A percentile compares a stretch with the other conserved stretches of the same genome.
These are phyloP conservation scores for Monascus purpureus DNA, from an alignment of 495 filamentous ascomycete species.

Conservation along the genomic window DNA sequence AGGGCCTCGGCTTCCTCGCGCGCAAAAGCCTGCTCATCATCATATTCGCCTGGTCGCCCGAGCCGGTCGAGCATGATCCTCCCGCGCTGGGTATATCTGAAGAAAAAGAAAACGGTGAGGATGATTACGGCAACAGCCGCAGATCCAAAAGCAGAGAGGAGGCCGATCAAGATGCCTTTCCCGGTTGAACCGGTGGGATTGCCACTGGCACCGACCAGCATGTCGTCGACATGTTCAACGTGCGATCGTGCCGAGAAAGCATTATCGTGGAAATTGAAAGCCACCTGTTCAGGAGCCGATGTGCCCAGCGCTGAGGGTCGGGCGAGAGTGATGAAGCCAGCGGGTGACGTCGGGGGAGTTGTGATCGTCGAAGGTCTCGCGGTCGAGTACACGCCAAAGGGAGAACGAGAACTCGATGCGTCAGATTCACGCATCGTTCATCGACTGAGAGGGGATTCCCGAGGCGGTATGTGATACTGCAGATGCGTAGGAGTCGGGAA, in stretches of 20 bases:
- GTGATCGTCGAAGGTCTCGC: slow-evolving; percentile 18
- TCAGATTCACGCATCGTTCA: slow-evolving; percentile 35
- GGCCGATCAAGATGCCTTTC: slow-evolving; percentile 83
- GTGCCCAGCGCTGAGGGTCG: not conserved
- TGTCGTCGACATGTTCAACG: slow-evolving; percentile 14
- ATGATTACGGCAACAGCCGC: slow-evolving; percentile 70
- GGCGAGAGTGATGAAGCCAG: slow-evolving; percentile 8
- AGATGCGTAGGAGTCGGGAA: too few relatives aligned
- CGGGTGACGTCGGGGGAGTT: slow-evolving; percentile 21
- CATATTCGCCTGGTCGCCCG: slow-evolving; percentile 87
- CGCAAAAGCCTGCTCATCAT: slow-evolving; percentile 87
- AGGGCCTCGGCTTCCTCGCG: slow-evolving; percentile 90
- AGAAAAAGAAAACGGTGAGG: slow-evolving; percentile 82
- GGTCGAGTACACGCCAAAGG: slow-evolving; percentile 24
- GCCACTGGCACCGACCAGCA: slow-evolving; percentile 19
- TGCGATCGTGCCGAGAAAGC: slow-evolving; percentile 8
- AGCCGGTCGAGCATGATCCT: slow-evolving; percentile 90
- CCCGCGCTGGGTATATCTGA: slow-evolving; percentile 76
- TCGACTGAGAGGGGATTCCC: too few relatives aligned
- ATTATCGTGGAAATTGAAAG: slow-evolving; percentile 4
- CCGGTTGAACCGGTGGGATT: slow-evolving; percentile 40
- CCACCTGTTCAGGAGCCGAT: slow-evolving; percentile 1
- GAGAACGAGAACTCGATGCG: slow-evolving; percentile 27
- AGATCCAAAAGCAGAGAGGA: slow-evolving; percentile 93
- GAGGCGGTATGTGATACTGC: too few relatives aligned